phyloP scores from a whole-genome alignment of 2,329 filamentous ascomycete species.

The Fusarium sororula region DNA sequence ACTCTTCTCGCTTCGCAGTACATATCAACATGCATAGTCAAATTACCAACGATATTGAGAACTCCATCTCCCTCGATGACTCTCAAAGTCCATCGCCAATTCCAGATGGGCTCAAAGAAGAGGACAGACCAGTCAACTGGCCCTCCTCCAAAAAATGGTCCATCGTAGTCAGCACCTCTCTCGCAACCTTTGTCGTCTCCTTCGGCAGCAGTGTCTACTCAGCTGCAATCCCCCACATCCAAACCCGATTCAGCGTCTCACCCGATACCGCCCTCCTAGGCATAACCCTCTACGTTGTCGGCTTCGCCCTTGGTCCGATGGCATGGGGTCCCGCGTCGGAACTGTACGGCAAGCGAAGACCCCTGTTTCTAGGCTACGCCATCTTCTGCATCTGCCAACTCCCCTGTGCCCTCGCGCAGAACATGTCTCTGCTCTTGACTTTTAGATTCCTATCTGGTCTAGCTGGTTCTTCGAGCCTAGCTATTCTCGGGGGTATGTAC shows the following conservation, averaged over 20 bases:
- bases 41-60: background rate
- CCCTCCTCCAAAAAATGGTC: background rate
- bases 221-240: background rate
- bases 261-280: background rate
- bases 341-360: background rate
- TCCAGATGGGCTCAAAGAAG: accelerated
- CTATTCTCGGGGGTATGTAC: background rate
- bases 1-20: background rate
- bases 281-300: constrained; percentile 7
- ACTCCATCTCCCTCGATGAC: background rate
- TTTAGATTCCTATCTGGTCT: background rate
- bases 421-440: background rate
- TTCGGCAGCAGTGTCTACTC: constrained; percentile 11
- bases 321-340: constrained; percentile 68
- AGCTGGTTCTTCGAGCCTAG: background rate
- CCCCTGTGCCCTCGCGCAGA: background rate
- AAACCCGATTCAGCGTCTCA: background rate
- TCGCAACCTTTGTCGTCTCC: constrained; percentile 6
- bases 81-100: background rate
- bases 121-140: background rate
- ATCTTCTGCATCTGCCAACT: background rate
- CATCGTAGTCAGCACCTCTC: background rate
- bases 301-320: constrained; percentile 72
- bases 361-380: background rate
- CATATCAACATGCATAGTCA: background rate